Percentiles rank a stretch among this genome's conserved stretches.
phyloP scores from a whole-genome alignment of 805 yeast species.

The Starmerella lactis-condensi region DNA sequence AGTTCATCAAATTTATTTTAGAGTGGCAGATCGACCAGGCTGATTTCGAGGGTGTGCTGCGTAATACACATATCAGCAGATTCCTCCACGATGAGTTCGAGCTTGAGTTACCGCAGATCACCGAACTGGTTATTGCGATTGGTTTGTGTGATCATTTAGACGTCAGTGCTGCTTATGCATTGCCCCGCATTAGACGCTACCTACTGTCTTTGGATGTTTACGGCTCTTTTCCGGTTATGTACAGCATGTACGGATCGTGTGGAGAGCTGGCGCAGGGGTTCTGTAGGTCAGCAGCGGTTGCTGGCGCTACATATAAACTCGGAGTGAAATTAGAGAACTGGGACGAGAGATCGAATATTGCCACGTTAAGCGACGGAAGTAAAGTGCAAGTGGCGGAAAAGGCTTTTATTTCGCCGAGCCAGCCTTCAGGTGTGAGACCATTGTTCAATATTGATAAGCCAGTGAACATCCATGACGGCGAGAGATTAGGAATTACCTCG shows the following conservation, averaged over 20 bases:
- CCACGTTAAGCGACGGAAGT: conserved; percentile 46
- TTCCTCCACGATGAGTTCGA: conserved; percentile 51
- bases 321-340: conserved; percentile 45
- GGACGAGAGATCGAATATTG: conserved; percentile 50
- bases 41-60: conserved; percentile 35
- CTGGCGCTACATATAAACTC: conserved; percentile 82
- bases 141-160: conserved; percentile 52
- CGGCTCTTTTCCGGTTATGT: conserved; percentile 84
- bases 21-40: conserved; percentile 44
- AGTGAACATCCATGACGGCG: conserved; percentile 1
- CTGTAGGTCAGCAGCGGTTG: conserved; percentile 95
- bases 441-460: conserved; percentile 9
- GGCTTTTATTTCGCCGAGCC: conserved; percentile 47
- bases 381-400: conserved; percentile 60
- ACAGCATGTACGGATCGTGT: conserved; percentile 85
- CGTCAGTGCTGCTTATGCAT: conserved; percentile 53
- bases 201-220: conserved; percentile 72
- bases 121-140: conserved; percentile 69
- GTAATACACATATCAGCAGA: conserved; percentile 35
- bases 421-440: conserved; percentile 14
- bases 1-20: conserved; percentile 71
- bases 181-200: conserved; percentile 67
- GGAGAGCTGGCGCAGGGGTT: conserved; percentile 94
- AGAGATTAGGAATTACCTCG: conserved; percentile 31
- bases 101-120: conserved; percentile 53